Evolutionary conservation across 1,284 basidiomycete genomes (phyloP).

Genomic region (Ustilago loliicola): DNA sequence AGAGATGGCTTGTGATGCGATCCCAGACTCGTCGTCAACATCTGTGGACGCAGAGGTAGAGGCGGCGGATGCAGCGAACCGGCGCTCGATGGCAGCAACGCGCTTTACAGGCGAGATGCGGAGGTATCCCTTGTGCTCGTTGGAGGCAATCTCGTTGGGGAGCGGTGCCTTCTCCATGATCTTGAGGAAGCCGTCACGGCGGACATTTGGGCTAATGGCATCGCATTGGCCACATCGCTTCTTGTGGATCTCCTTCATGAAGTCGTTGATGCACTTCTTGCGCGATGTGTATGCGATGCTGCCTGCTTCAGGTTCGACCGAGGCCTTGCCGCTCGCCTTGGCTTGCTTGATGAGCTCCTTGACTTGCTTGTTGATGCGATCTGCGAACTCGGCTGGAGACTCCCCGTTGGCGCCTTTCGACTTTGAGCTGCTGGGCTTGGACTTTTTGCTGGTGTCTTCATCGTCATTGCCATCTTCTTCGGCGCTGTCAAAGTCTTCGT

Average conservation of each 20-base stretch:
- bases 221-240: conserved; percentile 81
- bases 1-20: conserved; percentile 46
- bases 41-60: conserved; percentile 29
- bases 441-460: conserved; percentile 68
- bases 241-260: conserved; percentile 80
- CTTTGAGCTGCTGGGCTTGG: conserved; percentile 33
- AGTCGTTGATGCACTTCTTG: conserved; percentile 85
- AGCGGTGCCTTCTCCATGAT: conserved; percentile 78
- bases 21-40: conserved; percentile 26
- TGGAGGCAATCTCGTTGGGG: conserved; percentile 38
- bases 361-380: conserved; percentile 71
- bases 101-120: conserved; percentile 59
- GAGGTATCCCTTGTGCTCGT: conserved; percentile 43
- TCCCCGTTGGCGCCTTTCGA: conserved; percentile 65
- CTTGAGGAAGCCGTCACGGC: conserved; percentile 94
- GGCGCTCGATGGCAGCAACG: conserved; percentile 47
- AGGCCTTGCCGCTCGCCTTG: conserved; percentile 71
- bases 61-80: conserved; percentile 24
- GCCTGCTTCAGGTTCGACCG: conserved; percentile 36
- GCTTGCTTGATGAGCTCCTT: conserved; percentile 78
- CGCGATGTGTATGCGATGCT: conserved; percentile 91
- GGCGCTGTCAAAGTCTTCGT: conserved; percentile 46
- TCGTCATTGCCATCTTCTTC: conserved; percentile 55
- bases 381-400: conserved; percentile 61
- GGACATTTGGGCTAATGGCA: conserved; percentile 87